Percentiles rank a stretch among this genome's conserved stretches.
phyloP scores from a whole-genome alignment of 2,329 filamentous ascomycete species.

The Basipetospora sp. region DNA sequence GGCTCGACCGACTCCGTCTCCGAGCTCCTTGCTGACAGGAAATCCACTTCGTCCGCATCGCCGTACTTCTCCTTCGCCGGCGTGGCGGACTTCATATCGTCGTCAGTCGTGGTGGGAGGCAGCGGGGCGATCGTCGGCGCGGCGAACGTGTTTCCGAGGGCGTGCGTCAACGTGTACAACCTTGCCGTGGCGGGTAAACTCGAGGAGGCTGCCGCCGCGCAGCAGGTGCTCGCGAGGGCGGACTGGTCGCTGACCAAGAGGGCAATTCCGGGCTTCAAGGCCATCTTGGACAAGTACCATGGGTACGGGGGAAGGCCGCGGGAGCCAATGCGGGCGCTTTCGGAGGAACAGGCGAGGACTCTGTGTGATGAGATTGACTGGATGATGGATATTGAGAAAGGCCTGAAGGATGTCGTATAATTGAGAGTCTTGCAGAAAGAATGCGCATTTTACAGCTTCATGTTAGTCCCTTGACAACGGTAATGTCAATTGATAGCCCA shows the following conservation, averaged over 20 bases:
- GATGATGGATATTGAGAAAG: conserved; percentile 10
- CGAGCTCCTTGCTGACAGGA: conserved; percentile 1
- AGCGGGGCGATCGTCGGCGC: conserved; percentile 12
- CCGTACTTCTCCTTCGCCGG: conserved; percentile 11
- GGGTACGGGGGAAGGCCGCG: conserved; percentile 43
- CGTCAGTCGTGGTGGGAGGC: conserved; percentile 8
- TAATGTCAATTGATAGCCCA: too few species aligned
- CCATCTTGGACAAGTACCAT: conserved; percentile 22
- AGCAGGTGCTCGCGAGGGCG: conserved; percentile 10
- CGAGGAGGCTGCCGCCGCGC: conserved; percentile 10
- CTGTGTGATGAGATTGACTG: conserved; percentile 9
- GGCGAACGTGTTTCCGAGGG: conserved; percentile 11
- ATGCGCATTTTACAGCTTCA: too few species aligned
- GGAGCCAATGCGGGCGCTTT: conserved; percentile 23
- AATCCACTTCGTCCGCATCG: not conserved
- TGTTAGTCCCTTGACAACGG: too few species aligned
- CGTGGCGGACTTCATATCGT: conserved; percentile 10
- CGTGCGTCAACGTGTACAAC: conserved; percentile 12
- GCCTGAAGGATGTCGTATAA: conserved; percentile 6
- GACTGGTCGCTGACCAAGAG: conserved; percentile 13
- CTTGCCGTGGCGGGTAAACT: conserved; percentile 8
- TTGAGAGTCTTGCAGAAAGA: too few species aligned
- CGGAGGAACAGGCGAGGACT: conserved; percentile 3
- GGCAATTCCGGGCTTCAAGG: conserved; percentile 13
- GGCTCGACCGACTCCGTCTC: conserved; percentile 13